Base-by-base conservation (phyloP, 306 rosid species). In the Pyrus bretschneideri region DNA sequence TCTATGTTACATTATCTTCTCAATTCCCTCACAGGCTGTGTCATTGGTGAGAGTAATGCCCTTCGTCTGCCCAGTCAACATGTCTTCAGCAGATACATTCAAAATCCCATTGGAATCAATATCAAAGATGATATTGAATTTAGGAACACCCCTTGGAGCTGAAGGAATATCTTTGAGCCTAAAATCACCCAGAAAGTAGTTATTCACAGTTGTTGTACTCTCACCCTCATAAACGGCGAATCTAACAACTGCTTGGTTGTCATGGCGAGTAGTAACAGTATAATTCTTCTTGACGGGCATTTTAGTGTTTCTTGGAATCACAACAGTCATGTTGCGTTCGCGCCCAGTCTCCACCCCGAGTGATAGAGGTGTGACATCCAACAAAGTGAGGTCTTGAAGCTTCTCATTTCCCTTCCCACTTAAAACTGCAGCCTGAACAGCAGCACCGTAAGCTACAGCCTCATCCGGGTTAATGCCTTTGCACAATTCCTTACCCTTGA, bases 21-120 rank as follows among this genome's bases (percentile, higher is more conserved):
- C 63, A 58, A 58, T 58, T 57, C 63, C 63, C 1, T 58, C 63
- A 11, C 8, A 58, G 23, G 18, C 4, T 45, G 51, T 12, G 17
- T 45, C 51, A 45, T 45, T 22, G 1, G 27, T 58, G 63, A 58
- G 17, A 12, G 66, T 60, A 21, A 60, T 60, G 35, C 33, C 66
- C 40, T 60, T 60, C 2, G 13, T 60, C 33, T 25, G 66, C 35
- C 66, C 66, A 5, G 66, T 60, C 19, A 30, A 2, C 49, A 17
- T 19, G 75, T 71, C 75, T 62, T 52, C 75, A 71, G 75, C 64
- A 3, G 64, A 71, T 21, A 71, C 75, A 18, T 17, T 71, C 9
- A 71, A 18, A 10, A 71, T 71, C 6, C 75, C 75, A 52, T 54
- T 71, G 15, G 75, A 42, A 54, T 71, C 75, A 9, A 71, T 54